A percentile compares a stretch with the other conserved stretches of the same genome.
These are phyloP conservation scores for Cytospora mali DNA, from an alignment of 2,329 filamentous ascomycete species.

Conservation along the genomic window DNA sequence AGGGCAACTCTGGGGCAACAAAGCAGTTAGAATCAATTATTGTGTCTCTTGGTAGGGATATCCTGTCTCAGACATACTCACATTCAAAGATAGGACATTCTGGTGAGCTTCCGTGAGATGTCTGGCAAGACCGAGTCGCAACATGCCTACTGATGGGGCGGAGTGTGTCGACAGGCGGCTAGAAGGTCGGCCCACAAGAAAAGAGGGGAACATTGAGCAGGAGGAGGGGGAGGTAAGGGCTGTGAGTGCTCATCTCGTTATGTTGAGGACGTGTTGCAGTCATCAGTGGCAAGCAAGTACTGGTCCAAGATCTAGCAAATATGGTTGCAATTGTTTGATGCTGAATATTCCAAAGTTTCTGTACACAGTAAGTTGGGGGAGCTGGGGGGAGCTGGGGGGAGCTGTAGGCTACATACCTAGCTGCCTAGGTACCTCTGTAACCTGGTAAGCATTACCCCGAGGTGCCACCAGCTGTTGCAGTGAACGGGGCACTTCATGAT, in stretches of 20 bases:
- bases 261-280: not conserved
- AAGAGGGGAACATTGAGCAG: not conserved
- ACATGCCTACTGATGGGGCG: conserved; percentile 11
- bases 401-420: not conserved
- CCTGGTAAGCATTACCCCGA: no score
- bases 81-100: conserved; percentile 1
- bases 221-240: not conserved
- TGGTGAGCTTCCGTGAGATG: conserved; percentile 7
- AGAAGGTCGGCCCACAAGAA: not conserved
- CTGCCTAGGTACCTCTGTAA: no score
- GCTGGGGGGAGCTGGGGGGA: no score
- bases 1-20: not conserved
- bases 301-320: not conserved
- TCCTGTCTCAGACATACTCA: not conserved
- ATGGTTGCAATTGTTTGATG: not conserved
- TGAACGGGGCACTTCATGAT: not conserved
- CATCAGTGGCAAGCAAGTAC: not conserved
- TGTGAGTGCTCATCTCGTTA: not conserved
- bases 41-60: no score
- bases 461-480: not conserved
- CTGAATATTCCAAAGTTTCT: not conserved
- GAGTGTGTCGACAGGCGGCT: not conserved
- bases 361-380: not conserved
- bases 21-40: not conserved
- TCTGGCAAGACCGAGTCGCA: conserved; percentile 15